Base-by-base conservation (phyloP, 108 stramenopile species). In the Cyclotella sp. region DNA sequence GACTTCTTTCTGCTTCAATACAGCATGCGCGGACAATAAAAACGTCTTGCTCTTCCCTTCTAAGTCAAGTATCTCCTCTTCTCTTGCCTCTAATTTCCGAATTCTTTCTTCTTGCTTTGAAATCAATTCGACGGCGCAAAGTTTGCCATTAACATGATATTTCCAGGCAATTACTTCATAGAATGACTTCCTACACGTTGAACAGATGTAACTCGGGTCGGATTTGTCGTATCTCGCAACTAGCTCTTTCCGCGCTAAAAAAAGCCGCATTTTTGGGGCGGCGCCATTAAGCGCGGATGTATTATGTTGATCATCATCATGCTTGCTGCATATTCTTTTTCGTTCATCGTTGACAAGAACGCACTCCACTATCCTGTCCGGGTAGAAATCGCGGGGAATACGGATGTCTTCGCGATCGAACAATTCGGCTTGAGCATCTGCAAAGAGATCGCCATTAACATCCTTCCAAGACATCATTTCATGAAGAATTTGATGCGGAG, bases 351-450 rank as follows among this genome's bases (percentile, higher is more conserved):
- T 74, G 29, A 93, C 68, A 44, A 76, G 68, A 21, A 72, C 72
- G 51, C 92, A 93, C 54, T 87, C 88, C 14, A 93, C 89, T 29
- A 93, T 93, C 9, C 89, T 76, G 78, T 91, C 81, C 13, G 88
- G 85, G 63, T 63, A 87, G 49, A 72, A 77, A 9, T 85, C 73
- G 18, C 13, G 21, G 10, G 88, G 85, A 65, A 26, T 4, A 7
- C 45, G 43, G 5, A 44, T 21, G 24, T 65, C 45, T 3, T 65
- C 12, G 3, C 16, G 22, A 47, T 14, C 24, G 45, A 65, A 47
- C 7, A 44, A 0, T 4, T 45, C 64, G 0, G 45, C 30, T 5
- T 65, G n/a, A 46, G 11, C 16, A 13, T 46, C 24, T 27, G 18
- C 21, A 16, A 14, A 21, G 0, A 18, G 43, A 22, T 47, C 45